Evolutionary conservation across 441 rosid genomes (phyloP), one percentile per base, ranked within the genome.

Genomic region (Erodium texanum): DNA sequence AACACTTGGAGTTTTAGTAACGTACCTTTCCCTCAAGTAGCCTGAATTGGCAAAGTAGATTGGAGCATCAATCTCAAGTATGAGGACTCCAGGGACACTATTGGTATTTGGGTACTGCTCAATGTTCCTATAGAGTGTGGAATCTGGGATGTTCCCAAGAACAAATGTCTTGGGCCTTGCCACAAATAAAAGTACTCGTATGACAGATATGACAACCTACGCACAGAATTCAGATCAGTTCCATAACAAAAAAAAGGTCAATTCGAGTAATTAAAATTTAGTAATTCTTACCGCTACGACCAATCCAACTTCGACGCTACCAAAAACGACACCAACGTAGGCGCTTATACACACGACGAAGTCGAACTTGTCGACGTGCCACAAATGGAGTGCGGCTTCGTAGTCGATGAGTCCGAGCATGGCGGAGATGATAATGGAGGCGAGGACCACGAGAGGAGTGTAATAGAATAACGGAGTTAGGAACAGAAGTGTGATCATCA

Each of bases 401-500:
- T 92, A 90, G 72, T 92, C 97, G 19, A 95, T 87, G 67, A 95
- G 98, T 22, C 99, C 94, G 1, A 95, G 90, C 96, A 95, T 92
- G 1, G 99, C 99, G 1, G 85, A 52, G 7, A 95, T 87, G 29
- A 92, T 95, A 63, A 92, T 90, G 43, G 99, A 78, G 3, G 98
- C 85, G 29, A 95, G 82, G 20, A 90, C 98, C 8, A 88, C 98
- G 0, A 92, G 72, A 4, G 99, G 98, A 11, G 99, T 90, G 86
- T 88, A 92, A 69, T 90, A 74, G 78, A 95, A 92, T 50, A 90
- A 54, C 0, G 99, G 98, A 1, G 91, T 92, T n/a, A 95, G 75
- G 80, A 90, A 86, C 36, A 95, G 71, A 66, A 95, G 18, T 0
- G 98, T 92, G 34, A 92, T 6, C 98, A 86, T 89, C 24, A 95